Evolutionary conservation across 2,329 filamentous ascomycete genomes (phyloP), one percentile per base, ranked within the genome.

Genomic region (Stachybotrys echinatus): DNA sequence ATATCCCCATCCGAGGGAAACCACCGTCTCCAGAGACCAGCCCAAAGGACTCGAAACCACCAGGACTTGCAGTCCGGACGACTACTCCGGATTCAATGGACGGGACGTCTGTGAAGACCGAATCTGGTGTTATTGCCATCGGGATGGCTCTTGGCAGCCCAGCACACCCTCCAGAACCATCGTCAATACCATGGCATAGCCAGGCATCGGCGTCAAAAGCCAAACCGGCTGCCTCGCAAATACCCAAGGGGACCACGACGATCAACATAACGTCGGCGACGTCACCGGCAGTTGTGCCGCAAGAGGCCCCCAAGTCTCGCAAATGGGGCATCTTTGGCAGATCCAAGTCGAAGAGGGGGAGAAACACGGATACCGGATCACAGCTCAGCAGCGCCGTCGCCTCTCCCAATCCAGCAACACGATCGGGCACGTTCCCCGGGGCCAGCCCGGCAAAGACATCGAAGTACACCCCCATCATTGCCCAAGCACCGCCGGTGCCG

Each of bases 121-220:
- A 60, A 39, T 61, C 57, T 19, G 60, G 60, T 12, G 54, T 65
- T n/a, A 63, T 63, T 53, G 74, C 72, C 57, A 90, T 91, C 53
- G 88, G 88, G 10, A 84, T 91, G 76, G 87, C 87, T 2, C 69
- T 90, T 50, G 87, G 87, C 27, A 90, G 86, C 59, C 87, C 87
- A 21, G 70, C 74, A n/a, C 70, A 72, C 38, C 65, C 68, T 17
- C 68, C 70, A 31, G 17, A 18, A 8, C 38, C 38, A 40, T 40
- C 38, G 3, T 34, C 5, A 14, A 34, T 34, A 34, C 27, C 27
- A 34, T 40, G 38, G 38, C 38, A 40, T 40, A 40, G 19, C 38
- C 38, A 40, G 19, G 38, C 17, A 8, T 7, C 38, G 8, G 19
- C 17, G 8, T 10, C 38, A 10, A 10, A 40, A 40, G 19, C 6